Evolutionary conservation across 192 early-diverging fungal genomes (phyloP), one percentile per base, ranked within the genome.

Genomic region (Neocallimastix lanati): DNA sequence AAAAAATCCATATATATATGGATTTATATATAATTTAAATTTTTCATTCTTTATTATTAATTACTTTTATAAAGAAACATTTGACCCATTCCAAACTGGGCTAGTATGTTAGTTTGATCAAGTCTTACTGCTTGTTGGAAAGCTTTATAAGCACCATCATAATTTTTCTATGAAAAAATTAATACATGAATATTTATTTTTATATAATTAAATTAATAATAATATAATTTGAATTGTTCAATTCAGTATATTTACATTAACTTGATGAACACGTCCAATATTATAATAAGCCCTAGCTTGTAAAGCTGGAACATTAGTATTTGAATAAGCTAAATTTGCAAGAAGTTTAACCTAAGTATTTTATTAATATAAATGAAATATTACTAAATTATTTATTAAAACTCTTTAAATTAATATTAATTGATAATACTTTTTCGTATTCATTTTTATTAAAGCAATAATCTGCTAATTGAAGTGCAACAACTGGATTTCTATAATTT

Each of bases 81-180:
- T 83, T 95, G 92, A 2, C 92, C 94, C 58, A 95, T 82, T 4
- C 92, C 92, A 82, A 91, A 96, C 81, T 90, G 92, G 27, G 91
- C 90, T 79, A 91, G 37, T 2, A 87, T 76, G 78, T 95, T 92
- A 16, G 86, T 82, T 6, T 91, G 88, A 86, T 94, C 92, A 80
- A 92, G 84, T 13, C 82, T 82, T 21, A 90, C 83, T 28, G 92
- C 87, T 80, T 93, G 85, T 76, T 84, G 77, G 84, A 94, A 96
- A 76, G 87, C 86, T 28, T 92, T 86, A 28, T 85, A 89, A 2
- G 96, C 95, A 29, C 90, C 85, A n/a, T 92, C 85, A 82, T 86
- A 95, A 21, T 93, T 84, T 83, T 89, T 82, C 88, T 33, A 33
- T 6, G 11, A 6, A 6, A 6, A 33, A 33, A 33, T 33, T 33